Conservation (phyloP, 768 basidiomycete species). For the Tricholoma hemisulphureum region DNA sequence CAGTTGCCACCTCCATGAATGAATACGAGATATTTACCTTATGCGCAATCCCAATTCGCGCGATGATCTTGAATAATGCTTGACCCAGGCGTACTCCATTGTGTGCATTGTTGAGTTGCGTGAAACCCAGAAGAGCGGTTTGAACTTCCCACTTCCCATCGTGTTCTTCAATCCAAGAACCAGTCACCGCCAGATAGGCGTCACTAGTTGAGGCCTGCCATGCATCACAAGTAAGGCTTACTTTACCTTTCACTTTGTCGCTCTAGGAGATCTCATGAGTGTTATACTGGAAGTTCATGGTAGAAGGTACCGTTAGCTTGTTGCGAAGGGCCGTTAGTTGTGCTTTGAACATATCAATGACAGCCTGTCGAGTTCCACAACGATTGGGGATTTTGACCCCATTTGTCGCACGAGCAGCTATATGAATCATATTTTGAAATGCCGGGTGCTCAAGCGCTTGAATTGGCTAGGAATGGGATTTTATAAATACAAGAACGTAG, state of each 20-base stretch:
- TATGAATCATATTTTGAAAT: constrained; percentile 22
- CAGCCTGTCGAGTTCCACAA: constrained; percentile 21
- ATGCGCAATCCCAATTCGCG: constrained; percentile 25
- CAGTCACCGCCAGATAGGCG: constrained; percentile 39
- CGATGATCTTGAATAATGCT: constrained; percentile 30
- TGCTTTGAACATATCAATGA: constrained; percentile 19
- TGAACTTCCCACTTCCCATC: constrained; percentile 26
- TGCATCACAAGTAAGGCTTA: constrained; percentile 36
- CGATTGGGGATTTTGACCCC: constrained; percentile 27
- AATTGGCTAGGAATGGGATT: not conserved
- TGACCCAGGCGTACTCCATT: constrained; percentile 32
- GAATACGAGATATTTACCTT: constrained; percentile 24
- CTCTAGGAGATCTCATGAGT: constrained; percentile 2
- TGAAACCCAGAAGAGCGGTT: constrained; percentile 34
- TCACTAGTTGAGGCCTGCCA: constrained; percentile 40
- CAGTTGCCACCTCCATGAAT: not conserved
- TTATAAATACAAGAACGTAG: no score
- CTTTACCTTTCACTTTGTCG: constrained; percentile 1
- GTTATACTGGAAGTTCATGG: no score
- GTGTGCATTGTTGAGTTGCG: constrained; percentile 34
- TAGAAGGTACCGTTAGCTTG: constrained; percentile 13
- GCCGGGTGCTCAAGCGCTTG: constrained; percentile 22
- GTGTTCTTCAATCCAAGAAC: constrained; percentile 38
- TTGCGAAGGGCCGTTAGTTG: not conserved
- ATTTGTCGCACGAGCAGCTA: constrained; percentile 28